Conservation (phyloP, 495 filamentous ascomycete species). For the Penicillium samsonianum region DNA sequence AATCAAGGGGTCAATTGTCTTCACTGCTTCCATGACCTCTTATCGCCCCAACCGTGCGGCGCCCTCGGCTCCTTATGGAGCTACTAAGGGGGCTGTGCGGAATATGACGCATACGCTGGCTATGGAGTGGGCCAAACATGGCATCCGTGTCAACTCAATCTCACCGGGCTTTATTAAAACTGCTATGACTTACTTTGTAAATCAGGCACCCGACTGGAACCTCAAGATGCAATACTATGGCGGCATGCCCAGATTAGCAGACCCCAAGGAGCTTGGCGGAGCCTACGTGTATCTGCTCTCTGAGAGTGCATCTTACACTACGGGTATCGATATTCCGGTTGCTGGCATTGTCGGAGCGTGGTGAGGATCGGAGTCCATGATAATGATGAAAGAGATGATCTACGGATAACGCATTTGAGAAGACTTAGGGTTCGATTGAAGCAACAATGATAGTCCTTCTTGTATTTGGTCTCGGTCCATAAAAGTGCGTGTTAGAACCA, state of each 20-base stretch:
- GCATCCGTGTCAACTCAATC: conserved; percentile 47
- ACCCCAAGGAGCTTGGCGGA: conserved; percentile 42
- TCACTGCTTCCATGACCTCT: conserved; percentile 44
- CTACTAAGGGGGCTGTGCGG: conserved; percentile 36
- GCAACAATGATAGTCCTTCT: too few relatives aligned
- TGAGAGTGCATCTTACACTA: conserved; percentile 37
- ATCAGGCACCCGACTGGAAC: conserved; percentile 41
- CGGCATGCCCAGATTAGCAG: conserved; percentile 43
- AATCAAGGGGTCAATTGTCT: conserved; percentile 39
- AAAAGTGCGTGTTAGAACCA: too few relatives aligned
- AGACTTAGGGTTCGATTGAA: too few relatives aligned
- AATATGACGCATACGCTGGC: conserved; percentile 45
- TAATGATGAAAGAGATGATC: too few relatives aligned
- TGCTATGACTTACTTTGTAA: conserved; percentile 43
- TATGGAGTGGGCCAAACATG: conserved; percentile 51
- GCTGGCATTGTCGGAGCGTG: conserved; percentile 49
- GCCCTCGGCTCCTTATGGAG: conserved; percentile 34
- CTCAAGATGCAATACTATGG: conserved; percentile 50
- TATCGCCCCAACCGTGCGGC: conserved; percentile 42
- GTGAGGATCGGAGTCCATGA: conserved; percentile 20
- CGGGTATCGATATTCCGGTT: conserved; percentile 41
- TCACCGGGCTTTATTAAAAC: conserved; percentile 43
- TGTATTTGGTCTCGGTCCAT: too few relatives aligned
- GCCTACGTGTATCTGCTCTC: conserved; percentile 45
- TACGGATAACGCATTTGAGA: too few relatives aligned